phyloP scores from a whole-genome alignment of 805 yeast species.

The Myxozyma lipomycoides region DNA sequence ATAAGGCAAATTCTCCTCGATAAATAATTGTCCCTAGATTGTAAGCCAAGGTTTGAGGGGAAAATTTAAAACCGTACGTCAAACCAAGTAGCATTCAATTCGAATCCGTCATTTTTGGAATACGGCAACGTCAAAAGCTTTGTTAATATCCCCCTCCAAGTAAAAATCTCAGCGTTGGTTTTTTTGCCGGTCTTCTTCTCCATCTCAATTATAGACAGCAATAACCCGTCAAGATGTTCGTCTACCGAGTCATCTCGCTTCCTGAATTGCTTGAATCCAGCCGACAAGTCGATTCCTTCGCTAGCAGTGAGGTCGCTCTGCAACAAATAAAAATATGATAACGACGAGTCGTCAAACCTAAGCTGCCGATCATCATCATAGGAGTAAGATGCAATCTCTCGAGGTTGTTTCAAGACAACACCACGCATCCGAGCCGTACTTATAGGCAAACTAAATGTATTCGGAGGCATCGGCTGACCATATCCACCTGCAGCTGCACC shows the following conservation, averaged over 20 bases:
- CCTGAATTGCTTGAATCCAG: constrained; percentile 59
- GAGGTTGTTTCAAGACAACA: constrained; percentile 78
- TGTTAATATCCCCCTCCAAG: constrained; percentile 84
- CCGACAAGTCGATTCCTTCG: constrained; percentile 56
- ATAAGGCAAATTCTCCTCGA: constrained; percentile 39
- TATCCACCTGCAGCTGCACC: too few species aligned
- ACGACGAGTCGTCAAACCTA: constrained; percentile 46
- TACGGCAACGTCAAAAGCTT: constrained; percentile 66
- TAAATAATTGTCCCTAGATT: constrained; percentile 40
- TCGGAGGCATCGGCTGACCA: constrained; percentile 4
- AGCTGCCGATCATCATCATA: constrained; percentile 50
- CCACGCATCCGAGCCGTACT: constrained; percentile 20
- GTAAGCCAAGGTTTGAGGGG: constrained; percentile 27
- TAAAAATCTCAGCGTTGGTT: constrained; percentile 58
- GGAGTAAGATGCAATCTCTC: constrained; percentile 68
- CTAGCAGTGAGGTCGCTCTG: constrained; percentile 49
- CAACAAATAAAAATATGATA: constrained; percentile 78
- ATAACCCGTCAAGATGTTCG: constrained; percentile 54
- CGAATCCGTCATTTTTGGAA: constrained; percentile 52
- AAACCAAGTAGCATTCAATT: constrained; percentile 59
- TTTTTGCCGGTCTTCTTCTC: constrained; percentile 50
- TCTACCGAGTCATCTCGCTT: constrained; percentile 48
- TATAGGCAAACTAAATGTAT: constrained; percentile 9
- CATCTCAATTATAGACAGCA: constrained; percentile 51
- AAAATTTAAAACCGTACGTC: constrained; percentile 54